phyloP scores from a whole-genome alignment of 305 asterid genomes.

The Coffea humblotiana region DNA sequence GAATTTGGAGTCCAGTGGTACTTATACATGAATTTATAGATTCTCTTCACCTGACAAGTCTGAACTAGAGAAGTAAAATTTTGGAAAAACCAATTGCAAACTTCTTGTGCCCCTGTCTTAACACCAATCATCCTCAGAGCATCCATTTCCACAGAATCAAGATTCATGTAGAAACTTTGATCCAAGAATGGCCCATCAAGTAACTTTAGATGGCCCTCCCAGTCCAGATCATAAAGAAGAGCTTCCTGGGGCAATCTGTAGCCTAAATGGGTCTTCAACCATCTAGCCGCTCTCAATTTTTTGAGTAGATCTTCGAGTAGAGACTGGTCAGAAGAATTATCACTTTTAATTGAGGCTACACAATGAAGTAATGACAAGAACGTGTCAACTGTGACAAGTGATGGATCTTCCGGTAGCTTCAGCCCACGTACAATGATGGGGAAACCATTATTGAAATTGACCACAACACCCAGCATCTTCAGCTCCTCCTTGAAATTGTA shows the following conservation, averaged over 20 bases:
- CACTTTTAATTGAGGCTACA: no score
- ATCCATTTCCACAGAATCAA: neutral
- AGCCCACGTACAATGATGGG: neutral
- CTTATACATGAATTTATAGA: neutral
- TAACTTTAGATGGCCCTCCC: neutral
- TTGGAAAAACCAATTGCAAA: neutral
- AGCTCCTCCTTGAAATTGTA: conserved; percentile 2
- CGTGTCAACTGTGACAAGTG: no score
- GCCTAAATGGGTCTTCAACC: no score
- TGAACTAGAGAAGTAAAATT: neutral
- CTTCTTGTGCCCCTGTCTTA: no score
- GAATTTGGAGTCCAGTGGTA: no score
- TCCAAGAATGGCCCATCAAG: neutral
- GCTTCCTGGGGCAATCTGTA: no score
- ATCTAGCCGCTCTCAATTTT: no score
- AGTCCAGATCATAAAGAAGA: neutral
- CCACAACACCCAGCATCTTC: neutral
- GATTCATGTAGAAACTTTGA: neutral
- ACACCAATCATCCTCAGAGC: no score
- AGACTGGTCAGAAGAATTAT: no score
- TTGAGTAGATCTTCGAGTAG: no score
- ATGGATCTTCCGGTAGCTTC: neutral
- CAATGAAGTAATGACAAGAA: no score
- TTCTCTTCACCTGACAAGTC: neutral
- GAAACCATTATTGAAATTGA: neutral